Base-by-base conservation (phyloP, 2,329 filamentous ascomycete species). In the Thermothelomyces thermophilus region DNA sequence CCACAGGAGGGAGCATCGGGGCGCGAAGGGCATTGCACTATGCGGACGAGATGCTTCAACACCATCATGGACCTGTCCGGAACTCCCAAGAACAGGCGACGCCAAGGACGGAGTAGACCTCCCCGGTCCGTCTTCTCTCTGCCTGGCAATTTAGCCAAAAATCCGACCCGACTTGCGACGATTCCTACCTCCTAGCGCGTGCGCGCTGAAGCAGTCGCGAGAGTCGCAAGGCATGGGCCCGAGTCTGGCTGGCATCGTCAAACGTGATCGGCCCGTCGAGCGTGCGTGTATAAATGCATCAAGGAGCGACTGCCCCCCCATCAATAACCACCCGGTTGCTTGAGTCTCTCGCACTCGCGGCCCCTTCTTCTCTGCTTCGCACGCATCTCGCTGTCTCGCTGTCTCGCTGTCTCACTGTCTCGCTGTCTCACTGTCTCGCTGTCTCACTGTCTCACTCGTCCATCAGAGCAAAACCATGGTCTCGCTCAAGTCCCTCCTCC, bases 401-500 rank as follows among this genome's bases (percentile, higher is more conserved):
- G 3, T 6, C 17, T 40, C 40, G 40, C 16, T 28, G 11, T 11
- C 39, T 17, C 36, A 5, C 35, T 19, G 31, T 40, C 17, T 16
- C 7, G 11, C 16, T 13, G 10, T 30, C 30, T 16, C 5, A 31
- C 35, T 26, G 9, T n/a, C 11, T 14, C 13, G 26, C 43, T 37
- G 9, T 19, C 33, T 33, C 46, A 22, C 6, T 28, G 20, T 31
- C 31, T 24, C n/a, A n/a, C n/a, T n/a, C n/a, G n/a, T 26, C 24
- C 24, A 26, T 26, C 24, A 5, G 9, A 9, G 5, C 41, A 22
- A 20, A 37, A 52, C 13, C 39, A 71, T 71, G 69, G 66, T 70
- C 46, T 63, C 64, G 9, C 66, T 71, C 64, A 64, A 63, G 41
- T 63, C 66, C 30, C 50, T 72, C 48, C 51, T 72, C 49, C 48